Percentiles rank a stretch among this genome's conserved stretches.
Conservation (phyloP, 2,329 filamentous ascomycete genomes). For the Teratosphaeria viscida region DNA sequence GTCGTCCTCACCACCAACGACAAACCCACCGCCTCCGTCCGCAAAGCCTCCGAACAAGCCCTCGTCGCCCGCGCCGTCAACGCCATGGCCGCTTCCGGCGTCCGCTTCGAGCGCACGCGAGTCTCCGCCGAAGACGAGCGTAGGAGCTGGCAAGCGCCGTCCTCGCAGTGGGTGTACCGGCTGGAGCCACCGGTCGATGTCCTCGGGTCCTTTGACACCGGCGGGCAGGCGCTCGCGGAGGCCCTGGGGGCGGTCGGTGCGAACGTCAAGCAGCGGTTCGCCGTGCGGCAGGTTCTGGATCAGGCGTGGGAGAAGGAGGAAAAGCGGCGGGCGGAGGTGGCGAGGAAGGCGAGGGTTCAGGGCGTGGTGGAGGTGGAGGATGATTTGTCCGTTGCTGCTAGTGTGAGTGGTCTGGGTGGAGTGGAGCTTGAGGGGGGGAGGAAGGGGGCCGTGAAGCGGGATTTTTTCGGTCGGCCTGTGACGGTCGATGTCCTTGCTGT, state of each 20-base stretch:
- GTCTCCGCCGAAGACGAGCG: conserved; percentile 53
- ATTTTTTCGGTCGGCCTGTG: conserved; percentile 77
- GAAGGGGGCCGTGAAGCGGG: conserved; percentile 32
- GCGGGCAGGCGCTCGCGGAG: conserved; percentile 39
- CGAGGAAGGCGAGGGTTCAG: conserved; percentile 54
- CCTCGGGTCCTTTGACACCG: conserved; percentile 64
- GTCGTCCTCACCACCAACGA: conserved; percentile 53
- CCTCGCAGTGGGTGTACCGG: conserved; percentile 62
- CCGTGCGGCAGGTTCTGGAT: conserved; percentile 84
- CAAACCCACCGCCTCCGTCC: conserved; percentile 61
- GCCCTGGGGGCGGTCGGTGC: conserved; percentile 15
- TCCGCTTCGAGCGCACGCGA: conserved; percentile 69
- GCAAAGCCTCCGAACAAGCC: conserved; percentile 71
- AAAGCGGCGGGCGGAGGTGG: conserved; percentile 53
- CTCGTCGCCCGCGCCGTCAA: conserved; percentile 73
- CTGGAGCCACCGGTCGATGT: conserved; percentile 90
- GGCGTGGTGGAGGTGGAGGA: conserved; percentile 28
- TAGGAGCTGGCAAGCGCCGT: neutral
- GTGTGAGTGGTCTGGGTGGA: conserved; percentile 14
- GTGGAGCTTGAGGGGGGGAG: conserved; percentile 11
- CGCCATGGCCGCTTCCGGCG: conserved; percentile 71
- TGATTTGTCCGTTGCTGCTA: conserved; percentile 6
- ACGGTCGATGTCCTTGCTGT: conserved; percentile 29
- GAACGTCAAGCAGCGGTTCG: conserved; percentile 73
- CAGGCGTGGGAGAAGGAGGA: conserved; percentile 75